A percentile compares a stretch with the other conserved stretches of the same genome.
Conservation (phyloP, 1,139 yeast species). For the Debaryomyces sp. region DNA sequence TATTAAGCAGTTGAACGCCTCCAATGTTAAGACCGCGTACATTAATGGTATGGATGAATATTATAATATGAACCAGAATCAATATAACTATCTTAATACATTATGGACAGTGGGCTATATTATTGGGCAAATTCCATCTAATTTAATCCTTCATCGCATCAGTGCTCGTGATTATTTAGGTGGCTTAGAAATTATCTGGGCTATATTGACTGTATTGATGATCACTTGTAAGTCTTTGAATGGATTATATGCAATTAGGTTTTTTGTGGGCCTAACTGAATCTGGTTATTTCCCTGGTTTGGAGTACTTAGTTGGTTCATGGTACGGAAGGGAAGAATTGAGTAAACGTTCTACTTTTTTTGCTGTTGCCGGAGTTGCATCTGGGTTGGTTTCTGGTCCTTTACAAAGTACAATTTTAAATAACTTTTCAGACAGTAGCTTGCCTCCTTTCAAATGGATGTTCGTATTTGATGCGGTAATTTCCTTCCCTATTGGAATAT, state of each 20-base stretch:
- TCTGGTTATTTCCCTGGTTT: slow-evolving; percentile 60
- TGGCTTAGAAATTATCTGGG: slow-evolving; percentile 59
- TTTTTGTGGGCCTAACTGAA: slow-evolving; percentile 60
- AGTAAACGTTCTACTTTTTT: slow-evolving; percentile 19
- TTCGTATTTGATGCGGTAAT: slow-evolving; percentile 56
- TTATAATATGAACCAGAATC: slow-evolving; percentile 53
- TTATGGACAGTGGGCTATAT: slow-evolving; percentile 63
- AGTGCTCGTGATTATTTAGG: slow-evolving; percentile 59
- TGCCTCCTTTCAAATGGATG: slow-evolving; percentile 52
- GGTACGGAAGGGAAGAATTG: slow-evolving; percentile 16
- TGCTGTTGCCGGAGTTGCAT: slow-evolving; percentile 43
- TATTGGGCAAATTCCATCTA: slow-evolving; percentile 61
- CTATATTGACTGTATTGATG: slow-evolving; percentile 53
- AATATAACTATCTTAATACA: slow-evolving; percentile 54
- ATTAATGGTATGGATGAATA: slow-evolving; percentile 66
- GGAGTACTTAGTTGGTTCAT: slow-evolving; percentile 20
- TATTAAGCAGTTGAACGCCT: slow-evolving; percentile 44
- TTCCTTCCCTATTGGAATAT: slow-evolving; percentile 50
- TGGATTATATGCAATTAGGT: slow-evolving; percentile 58
- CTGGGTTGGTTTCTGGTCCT: slow-evolving; percentile 47
- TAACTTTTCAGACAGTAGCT: slow-evolving; percentile 16
- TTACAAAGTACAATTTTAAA: slow-evolving; percentile 45
- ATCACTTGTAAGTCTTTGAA: slow-evolving; percentile 38
- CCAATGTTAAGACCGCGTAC: slow-evolving; percentile 55
- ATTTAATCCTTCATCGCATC: slow-evolving; percentile 53